These are phyloP conservation scores for Chrysoporthe puriensis DNA, from an alignment of 2,329 filamentous ascomycete species.

Conservation along the genomic window DNA sequence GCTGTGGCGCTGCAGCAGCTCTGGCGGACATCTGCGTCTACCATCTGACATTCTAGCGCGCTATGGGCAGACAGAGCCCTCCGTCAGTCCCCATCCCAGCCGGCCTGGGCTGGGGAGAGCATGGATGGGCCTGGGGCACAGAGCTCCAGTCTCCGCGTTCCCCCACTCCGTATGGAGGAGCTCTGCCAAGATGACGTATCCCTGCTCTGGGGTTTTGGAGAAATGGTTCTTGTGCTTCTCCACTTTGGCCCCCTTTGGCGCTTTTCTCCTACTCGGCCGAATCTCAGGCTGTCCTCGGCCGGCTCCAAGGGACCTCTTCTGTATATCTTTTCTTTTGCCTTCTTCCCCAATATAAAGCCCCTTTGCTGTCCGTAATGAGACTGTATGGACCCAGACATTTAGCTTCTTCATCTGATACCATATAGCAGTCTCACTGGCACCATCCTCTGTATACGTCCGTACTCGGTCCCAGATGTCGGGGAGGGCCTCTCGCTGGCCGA, in stretches of 20 bases:
- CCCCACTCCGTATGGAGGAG: conserved; percentile 10
- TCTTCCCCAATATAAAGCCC: too few relatives aligned
- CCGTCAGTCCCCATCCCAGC: not conserved
- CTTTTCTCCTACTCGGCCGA: not conserved
- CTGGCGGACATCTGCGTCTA: not conserved
- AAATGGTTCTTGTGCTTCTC: not conserved
- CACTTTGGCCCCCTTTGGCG: not conserved
- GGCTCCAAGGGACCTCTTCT: not conserved
- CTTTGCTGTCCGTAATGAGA: too few relatives aligned
- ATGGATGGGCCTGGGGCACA: conserved; percentile 22
- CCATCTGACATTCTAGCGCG: not conserved
- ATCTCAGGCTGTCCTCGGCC: too few relatives aligned
- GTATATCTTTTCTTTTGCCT: too few relatives aligned
- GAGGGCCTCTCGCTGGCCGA: too few relatives aligned
- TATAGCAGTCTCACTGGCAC: too few relatives aligned
- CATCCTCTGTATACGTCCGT: too few relatives aligned
- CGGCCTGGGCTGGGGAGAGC: conserved; percentile 11
- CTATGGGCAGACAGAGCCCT: not conserved
- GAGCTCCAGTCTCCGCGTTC: conserved; percentile 21
- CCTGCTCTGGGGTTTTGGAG: conserved; percentile 15
- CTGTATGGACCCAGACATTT: too few relatives aligned
- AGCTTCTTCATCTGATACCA: too few relatives aligned
- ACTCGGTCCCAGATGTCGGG: too few relatives aligned
- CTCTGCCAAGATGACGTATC: conserved; percentile 19
- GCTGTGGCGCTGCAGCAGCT: not conserved